Conservation (phyloP, 108 stramenopile genomes). For the Stephanodiscus minutulus region DNA sequence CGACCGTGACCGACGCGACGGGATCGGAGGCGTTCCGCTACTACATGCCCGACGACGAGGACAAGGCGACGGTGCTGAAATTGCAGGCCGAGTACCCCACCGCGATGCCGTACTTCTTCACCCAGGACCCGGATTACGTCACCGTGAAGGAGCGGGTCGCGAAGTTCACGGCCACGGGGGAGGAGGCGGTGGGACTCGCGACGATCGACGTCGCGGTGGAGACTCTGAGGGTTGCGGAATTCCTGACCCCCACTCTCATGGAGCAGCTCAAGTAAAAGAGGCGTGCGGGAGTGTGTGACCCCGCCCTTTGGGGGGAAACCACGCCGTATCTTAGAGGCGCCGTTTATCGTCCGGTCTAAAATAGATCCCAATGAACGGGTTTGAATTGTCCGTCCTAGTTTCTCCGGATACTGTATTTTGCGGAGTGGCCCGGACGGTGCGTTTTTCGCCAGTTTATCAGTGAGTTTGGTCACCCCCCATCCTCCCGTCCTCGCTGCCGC, state of each 20-base stretch:
- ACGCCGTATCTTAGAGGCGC: background rate
- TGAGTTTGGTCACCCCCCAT: too few species aligned
- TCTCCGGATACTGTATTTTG: too few species aligned
- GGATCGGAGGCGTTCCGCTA: conserved; percentile 87
- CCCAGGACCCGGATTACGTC: conserved; percentile 90
- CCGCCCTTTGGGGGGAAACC: too few species aligned
- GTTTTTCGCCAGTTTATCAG: too few species aligned
- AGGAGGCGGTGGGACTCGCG: conserved; percentile 80
- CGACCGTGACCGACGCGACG: conserved; percentile 70
- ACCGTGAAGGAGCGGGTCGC: conserved; percentile 91
- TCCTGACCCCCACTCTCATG: conserved; percentile 75
- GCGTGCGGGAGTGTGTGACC: too few species aligned
- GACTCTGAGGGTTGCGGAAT: conserved; percentile 90
- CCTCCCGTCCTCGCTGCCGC: too few species aligned
- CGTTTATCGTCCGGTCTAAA: too few species aligned
- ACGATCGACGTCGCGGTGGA: conserved; percentile 87
- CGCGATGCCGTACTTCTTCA: conserved; percentile 92
- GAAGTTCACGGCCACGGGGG: conserved; percentile 70
- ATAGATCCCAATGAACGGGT: too few species aligned
- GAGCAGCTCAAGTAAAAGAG: conserved; percentile 73
- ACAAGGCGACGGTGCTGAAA: conserved; percentile 67
- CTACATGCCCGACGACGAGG: conserved; percentile 91
- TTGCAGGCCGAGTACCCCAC: conserved; percentile 78
- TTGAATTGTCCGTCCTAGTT: too few species aligned
- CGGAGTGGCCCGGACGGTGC: too few species aligned